Percentiles rank a stretch among this genome's conserved stretches.
Evolutionary conservation across 2,329 filamentous ascomycete genomes (phyloP).

Genomic region (Curvularia verruculosa): DNA sequence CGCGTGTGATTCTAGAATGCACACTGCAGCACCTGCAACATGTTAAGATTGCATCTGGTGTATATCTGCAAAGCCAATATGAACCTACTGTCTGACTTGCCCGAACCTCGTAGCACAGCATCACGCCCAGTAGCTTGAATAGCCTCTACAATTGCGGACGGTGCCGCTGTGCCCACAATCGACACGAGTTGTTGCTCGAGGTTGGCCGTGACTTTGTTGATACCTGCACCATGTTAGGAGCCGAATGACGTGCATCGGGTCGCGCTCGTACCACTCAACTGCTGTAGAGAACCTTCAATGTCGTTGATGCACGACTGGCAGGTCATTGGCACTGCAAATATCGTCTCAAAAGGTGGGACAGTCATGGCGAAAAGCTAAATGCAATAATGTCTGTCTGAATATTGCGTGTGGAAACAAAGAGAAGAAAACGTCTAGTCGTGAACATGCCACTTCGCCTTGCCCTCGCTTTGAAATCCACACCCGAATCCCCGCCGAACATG

Average conservation of each 20-base stretch:
- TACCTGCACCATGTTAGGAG: constrained; percentile 60
- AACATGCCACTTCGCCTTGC: constrained; percentile 19
- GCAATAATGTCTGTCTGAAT: neutral
- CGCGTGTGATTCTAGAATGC: constrained; percentile 88
- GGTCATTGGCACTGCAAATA: constrained; percentile 92
- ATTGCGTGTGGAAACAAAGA: constrained; percentile 6
- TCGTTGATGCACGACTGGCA: constrained; percentile 89
- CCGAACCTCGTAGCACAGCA: constrained; percentile 90
- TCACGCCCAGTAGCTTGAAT: constrained; percentile 91
- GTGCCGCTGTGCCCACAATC: constrained; percentile 87
- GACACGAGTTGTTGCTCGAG: constrained; percentile 82
- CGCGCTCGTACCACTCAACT: constrained; percentile 65
- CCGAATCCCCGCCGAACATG: constrained; percentile 16
- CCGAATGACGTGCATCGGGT: constrained; percentile 30
- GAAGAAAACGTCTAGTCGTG: constrained; percentile 14
- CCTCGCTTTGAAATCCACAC: constrained; percentile 43
- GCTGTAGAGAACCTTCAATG: constrained; percentile 78
- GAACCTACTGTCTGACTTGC: constrained; percentile 77
- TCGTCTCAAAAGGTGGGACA: constrained; percentile 66
- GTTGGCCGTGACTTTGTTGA: constrained; percentile 81
- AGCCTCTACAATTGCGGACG: constrained; percentile 84
- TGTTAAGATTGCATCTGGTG: constrained; percentile 6
- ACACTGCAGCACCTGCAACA: constrained; percentile 76
- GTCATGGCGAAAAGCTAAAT: constrained; percentile 31
- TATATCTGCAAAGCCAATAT: constrained; percentile 5